Percentiles rank a stretch among this genome's conserved stretches.
Evolutionary conservation across 2,329 filamentous ascomycete species (phyloP).

Genomic region (Immersiporthe knoxdaviesiana): DNA sequence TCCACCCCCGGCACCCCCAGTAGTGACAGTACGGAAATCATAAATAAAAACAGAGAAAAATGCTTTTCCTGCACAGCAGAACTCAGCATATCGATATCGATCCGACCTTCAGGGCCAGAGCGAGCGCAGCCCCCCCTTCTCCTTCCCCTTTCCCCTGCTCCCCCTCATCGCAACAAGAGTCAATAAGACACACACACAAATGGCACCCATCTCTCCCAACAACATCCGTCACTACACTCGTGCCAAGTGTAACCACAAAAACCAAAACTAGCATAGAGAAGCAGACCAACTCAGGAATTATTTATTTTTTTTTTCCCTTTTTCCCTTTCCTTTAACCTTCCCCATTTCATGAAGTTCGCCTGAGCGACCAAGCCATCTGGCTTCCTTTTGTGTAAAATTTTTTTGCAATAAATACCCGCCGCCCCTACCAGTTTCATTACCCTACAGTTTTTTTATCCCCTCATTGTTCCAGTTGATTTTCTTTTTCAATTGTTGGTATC

Average conservation of each 20-base stretch:
- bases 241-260: not conserved
- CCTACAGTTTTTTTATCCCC: not conserved
- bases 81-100: not conserved
- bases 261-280: not conserved
- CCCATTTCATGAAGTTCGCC: not conserved
- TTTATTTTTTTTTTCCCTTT: not conserved
- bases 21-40: slow-evolving; percentile 1
- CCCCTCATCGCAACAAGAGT: not conserved
- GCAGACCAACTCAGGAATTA: not conserved
- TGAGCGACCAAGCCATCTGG: slow-evolving; percentile 10
- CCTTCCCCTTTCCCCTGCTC: too few relatives aligned
- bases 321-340: too few relatives aligned
- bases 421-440: not conserved
- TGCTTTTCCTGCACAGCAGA: not conserved
- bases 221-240: not conserved
- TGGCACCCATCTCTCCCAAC: not conserved
- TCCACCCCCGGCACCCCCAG: not conserved
- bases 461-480: not conserved
- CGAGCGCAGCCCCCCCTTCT: not conserved
- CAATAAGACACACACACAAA: not conserved
- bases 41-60: too few relatives aligned
- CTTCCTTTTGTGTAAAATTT: slow-evolving; percentile 2
- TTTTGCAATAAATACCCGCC: not conserved
- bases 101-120: not conserved
- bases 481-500: not conserved